Evolutionary conservation across 1,139 yeast genomes (phyloP).

Genomic region (Suhomyces yuchorum): DNA sequence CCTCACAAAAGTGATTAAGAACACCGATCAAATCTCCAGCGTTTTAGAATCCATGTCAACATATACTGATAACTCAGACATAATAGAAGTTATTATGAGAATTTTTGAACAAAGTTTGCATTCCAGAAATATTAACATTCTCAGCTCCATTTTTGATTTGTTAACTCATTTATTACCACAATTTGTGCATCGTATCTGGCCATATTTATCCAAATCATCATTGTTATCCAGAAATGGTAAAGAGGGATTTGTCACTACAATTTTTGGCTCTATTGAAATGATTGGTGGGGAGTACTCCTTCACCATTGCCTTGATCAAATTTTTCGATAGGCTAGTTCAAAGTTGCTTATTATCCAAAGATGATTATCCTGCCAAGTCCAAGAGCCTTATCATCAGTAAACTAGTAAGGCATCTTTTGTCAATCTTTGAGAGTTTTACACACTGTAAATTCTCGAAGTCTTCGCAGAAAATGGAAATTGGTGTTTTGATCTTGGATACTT

Average conservation of each 20-base stretch:
- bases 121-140: conserved; percentile 49
- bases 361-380: conserved; percentile 44
- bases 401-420: conserved; percentile 59
- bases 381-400: conserved; percentile 57
- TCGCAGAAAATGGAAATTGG: conserved; percentile 68
- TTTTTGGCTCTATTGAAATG: conserved; percentile 75
- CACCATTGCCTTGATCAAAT: conserved; percentile 57
- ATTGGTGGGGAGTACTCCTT: conserved; percentile 67
- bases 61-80: conserved; percentile 66
- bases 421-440: conserved; percentile 72
- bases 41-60: conserved; percentile 58
- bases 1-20: conserved; percentile 49
- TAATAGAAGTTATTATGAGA: conserved; percentile 66
- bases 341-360: conserved; percentile 51
- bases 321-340: conserved; percentile 55
- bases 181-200: conserved; percentile 75
- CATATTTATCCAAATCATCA: conserved; percentile 68
- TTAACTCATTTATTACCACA: conserved; percentile 50
- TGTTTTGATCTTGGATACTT: conserved; percentile 53
- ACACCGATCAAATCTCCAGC: conserved; percentile 41
- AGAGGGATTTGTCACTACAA: conserved; percentile 64
- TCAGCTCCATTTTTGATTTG: conserved; percentile 53
- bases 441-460: conserved; percentile 63
- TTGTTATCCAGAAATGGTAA: conserved; percentile 66
- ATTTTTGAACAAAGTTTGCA: conserved; percentile 70